Evolutionary conservation across 169 alveolate species (phyloP).

Genomic region (Eimeria zaria): DNA sequence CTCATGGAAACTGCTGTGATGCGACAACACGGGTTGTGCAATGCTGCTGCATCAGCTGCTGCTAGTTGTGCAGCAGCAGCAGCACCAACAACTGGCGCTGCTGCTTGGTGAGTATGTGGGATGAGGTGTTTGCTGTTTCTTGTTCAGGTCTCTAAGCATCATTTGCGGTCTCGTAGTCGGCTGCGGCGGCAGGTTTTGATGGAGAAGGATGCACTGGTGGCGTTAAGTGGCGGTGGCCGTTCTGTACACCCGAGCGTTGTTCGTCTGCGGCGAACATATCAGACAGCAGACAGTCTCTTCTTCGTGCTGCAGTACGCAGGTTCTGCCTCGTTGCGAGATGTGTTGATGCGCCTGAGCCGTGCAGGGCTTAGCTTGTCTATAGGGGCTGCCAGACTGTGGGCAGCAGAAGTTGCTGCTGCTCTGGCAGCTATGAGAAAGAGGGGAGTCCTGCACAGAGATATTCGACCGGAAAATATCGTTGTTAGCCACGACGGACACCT

Average conservation of each 20-base stretch:
- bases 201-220: slow-evolving; percentile 59
- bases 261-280: slow-evolving; percentile 7
- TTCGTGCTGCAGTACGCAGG: slow-evolving; percentile 57
- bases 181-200: slow-evolving; percentile 58
- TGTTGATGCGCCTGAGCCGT: slow-evolving; percentile 52
- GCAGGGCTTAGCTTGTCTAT: slow-evolving; percentile 27
- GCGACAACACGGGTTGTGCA: not conserved
- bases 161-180: slow-evolving; percentile 23
- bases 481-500: slow-evolving; percentile 94
- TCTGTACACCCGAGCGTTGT: slow-evolving; percentile 50
- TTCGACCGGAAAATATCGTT: slow-evolving; percentile 95
- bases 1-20: not conserved
- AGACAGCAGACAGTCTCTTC: slow-evolving; percentile 38
- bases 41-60: not conserved
- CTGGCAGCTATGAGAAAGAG: slow-evolving; percentile 50
- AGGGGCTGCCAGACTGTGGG: slow-evolving; percentile 74
- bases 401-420: slow-evolving; percentile 70
- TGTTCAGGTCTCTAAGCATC: slow-evolving; percentile 14
- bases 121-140: not conserved
- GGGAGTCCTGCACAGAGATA: slow-evolving; percentile 92
- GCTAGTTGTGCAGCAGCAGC: not conserved
- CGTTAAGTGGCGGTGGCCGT: slow-evolving; percentile 3
- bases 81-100: not conserved
- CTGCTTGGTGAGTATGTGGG: not conserved
- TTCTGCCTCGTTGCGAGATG: slow-evolving; percentile 13